Evolutionary conservation across 208 protist genomes (phyloP), one percentile per base, ranked within the genome.

Genomic region (Wallacemonas rigidus): DNA sequence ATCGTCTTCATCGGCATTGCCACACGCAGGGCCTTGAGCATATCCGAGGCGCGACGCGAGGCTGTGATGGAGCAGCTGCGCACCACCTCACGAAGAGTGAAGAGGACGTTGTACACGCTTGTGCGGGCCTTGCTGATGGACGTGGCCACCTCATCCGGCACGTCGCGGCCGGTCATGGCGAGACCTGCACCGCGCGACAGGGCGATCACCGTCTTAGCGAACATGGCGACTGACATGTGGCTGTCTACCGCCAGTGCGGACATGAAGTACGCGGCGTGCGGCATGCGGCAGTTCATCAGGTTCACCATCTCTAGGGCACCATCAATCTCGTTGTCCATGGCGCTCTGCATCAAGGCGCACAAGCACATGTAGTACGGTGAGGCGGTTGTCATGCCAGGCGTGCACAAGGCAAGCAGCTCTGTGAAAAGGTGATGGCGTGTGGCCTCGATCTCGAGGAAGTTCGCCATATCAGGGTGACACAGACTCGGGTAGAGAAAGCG

Each of bases 51-150:
- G 39, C 90, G 78, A 3, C 83, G 75, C 53, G 92, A 94, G 5
- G 87, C 80, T 7, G 90, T 93, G 69, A 86, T 73, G 61, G 90
- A 91, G 69, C 90, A 97, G 73, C 77, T 92, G 62, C 88, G 90
- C n/a, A 95, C 90, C 43, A 93, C 83, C 73, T 97, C 92, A 35
- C 92, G 83, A 1, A 97, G 80, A 51, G 85, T 72, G 73, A 93
- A 97, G 55, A 97, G 86, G 17, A 97, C 89, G 74, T 92, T 97
- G 77, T 97, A 97, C 44, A 97, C 92, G 69, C 79, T 95, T 44
- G 85, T 88, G 67, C 78, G 79, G 61, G 79, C 90, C 36, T 74
- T 56, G 64, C 70, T 82, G 44, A 97, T 84, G 63, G 75, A 81
- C 48, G 72, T 72, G 56, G 92, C 88, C 40, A 97, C 92, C 76